A percentile compares a stretch with the other conserved stretches of the same genome.
phyloP scores from a whole-genome alignment of 176 grass and related monocot genomes.

The Aegilops umbellulata region DNA sequence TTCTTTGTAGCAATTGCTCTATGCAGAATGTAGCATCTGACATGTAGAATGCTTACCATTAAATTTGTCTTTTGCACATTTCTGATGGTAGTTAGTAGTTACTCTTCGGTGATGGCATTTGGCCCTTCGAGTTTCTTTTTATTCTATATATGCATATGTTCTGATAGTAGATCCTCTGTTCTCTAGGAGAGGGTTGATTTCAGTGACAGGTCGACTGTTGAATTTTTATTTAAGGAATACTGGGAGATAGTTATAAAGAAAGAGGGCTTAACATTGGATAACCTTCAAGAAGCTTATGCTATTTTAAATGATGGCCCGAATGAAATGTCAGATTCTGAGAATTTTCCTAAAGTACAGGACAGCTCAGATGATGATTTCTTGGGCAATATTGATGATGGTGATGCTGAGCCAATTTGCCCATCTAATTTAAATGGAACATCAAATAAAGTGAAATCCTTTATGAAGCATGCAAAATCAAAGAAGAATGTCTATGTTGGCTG shows the following conservation, averaged over 20 bases:
- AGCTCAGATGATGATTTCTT: constrained; percentile 51
- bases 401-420: constrained; percentile 26
- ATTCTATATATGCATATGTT: constrained; percentile 2
- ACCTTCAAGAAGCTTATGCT: constrained; percentile 60
- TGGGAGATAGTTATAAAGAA: constrained; percentile 76
- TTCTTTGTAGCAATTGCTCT: constrained; percentile 2
- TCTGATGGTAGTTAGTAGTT: constrained; percentile 5
- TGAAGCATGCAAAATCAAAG: constrained; percentile 51
- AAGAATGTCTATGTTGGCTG: constrained; percentile 63
- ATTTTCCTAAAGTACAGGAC: constrained; percentile 25
- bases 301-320: constrained; percentile 40
- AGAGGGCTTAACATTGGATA: constrained; percentile 57
- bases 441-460: constrained; percentile 38
- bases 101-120: not conserved
- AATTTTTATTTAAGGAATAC: constrained; percentile 95
- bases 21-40: not conserved
- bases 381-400: constrained; percentile 20
- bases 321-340: constrained; percentile 47
- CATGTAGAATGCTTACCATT: constrained; percentile 11
- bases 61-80: constrained; percentile 18
- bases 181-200: constrained; percentile 79
- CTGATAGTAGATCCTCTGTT: constrained; percentile 9
- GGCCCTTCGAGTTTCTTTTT: constrained; percentile 4
- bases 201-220: constrained; percentile 52
- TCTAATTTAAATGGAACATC: constrained; percentile 31